These are phyloP conservation scores for Amauroascus niger DNA, from an alignment of 2,329 filamentous ascomycete genomes.

Conservation along the genomic window DNA sequence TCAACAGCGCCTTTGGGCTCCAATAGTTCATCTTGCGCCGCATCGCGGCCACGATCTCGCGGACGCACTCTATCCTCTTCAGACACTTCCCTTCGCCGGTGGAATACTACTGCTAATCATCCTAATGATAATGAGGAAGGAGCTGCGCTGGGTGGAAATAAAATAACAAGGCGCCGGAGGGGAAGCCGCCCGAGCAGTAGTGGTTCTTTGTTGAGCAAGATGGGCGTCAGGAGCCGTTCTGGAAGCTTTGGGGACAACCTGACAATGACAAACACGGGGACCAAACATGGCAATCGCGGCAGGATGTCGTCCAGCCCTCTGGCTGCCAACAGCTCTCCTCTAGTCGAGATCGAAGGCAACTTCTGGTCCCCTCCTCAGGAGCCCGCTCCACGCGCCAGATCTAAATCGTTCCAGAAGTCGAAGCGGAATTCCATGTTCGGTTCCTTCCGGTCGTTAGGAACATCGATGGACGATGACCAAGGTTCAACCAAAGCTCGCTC, in stretches of 20 bases:
- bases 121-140: background rate
- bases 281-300: background rate
- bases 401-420: slow-evolving; percentile 33
- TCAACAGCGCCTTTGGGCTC: slow-evolving; percentile 13
- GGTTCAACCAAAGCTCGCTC: slow-evolving; percentile 38
- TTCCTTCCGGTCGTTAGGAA: slow-evolving; percentile 44
- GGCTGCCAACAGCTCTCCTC: background rate
- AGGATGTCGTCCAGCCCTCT: slow-evolving; percentile 2
- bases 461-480: slow-evolving; percentile 45
- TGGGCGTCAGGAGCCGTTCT: slow-evolving; percentile 4
- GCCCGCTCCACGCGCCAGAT: slow-evolving; percentile 8
- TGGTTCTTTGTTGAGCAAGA: slow-evolving; percentile 12
- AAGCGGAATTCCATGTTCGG: slow-evolving; percentile 50
- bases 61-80: slow-evolving; percentile 31
- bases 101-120: background rate
- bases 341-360: background rate
- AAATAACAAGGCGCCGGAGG: slow-evolving; percentile 6
- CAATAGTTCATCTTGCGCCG: slow-evolving; percentile 1
- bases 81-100: slow-evolving; percentile 23
- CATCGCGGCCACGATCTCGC: background rate
- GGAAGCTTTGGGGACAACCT: slow-evolving; percentile 5
- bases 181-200: slow-evolving; percentile 14
- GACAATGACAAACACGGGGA: background rate
- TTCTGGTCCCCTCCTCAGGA: background rate
- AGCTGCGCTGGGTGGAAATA: background rate